Evolutionary conservation across 2,329 filamentous ascomycete genomes (phyloP), one percentile per base, ranked within the genome.

Genomic region (Nakataea oryzae): DNA sequence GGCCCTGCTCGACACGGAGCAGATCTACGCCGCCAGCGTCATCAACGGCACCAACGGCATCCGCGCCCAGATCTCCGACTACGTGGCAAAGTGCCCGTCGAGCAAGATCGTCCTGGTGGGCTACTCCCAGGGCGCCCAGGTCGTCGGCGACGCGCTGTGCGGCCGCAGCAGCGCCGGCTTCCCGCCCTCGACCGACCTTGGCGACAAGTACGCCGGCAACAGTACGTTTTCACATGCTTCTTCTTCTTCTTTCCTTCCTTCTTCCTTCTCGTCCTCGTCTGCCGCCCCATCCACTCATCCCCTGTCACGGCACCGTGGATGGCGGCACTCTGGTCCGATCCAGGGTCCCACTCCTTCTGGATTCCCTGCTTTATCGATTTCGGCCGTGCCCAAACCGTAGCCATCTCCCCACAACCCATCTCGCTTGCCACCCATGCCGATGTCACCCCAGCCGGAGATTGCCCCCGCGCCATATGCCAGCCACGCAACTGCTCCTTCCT

Each of bases 61-160:
- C 62, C 70, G 65, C 21, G 59, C 65, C 12, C 85, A 86, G 4
- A 79, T 83, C 2, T 79, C 74, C 47, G 83, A 81, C 9, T 84
- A 88, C 2, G 88, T 83, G 58, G 71, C 73, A 29, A 73, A 75
- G 62, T 87, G 85, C 67, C 85, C 85, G 0, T 69, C 74, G 62
- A 81, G 82, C 6, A 74, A 85, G 69, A 75, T 87, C 29, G 81
- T 86, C 1, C 71, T 87, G 13, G 78, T 86, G 27, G 85, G 85
- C 8, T 87, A 87, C 72, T 86, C 82, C 1, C 84, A 86, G 73
- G 81, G 68, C 68, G 68, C 72, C 64, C 56, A 74, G 64, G 66
- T 68, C 3, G 69, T 66, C 2, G 69, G 70, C 58, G 72, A 75
- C 29, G 65, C 71, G 54, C 66, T 68, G 11, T 67, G 70, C 61